A percentile compares a stretch with the other conserved stretches of the same genome.
Evolutionary conservation across 2,329 filamentous ascomycete genomes (phyloP).

Genomic region (Botryotinia globosa): DNA sequence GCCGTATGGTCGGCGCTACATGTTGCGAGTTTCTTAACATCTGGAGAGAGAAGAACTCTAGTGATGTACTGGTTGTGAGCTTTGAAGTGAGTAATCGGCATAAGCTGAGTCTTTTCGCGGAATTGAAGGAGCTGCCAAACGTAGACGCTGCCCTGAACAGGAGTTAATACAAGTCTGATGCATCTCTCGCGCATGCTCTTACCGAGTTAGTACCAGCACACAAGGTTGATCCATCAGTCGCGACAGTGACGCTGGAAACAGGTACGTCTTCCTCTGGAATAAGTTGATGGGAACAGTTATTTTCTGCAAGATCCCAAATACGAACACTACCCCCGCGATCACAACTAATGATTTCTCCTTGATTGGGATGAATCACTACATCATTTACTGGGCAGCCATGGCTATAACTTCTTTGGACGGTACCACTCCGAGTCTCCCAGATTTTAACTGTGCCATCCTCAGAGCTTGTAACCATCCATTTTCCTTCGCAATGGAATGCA

Average conservation of each 20-base stretch:
- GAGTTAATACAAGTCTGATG: conserved; percentile 13
- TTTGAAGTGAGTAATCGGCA: conserved; percentile 69
- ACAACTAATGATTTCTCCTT: conserved; percentile 96
- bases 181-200: conserved; percentile 36
- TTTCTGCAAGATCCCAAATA: conserved; percentile 96
- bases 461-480: conserved; percentile 99
- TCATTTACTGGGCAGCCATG: conserved; percentile 91
- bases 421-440: conserved; percentile 38
- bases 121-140: conserved; percentile 88
- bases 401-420: conserved; percentile 85
- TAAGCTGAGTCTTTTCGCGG: conserved; percentile 64
- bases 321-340: conserved; percentile 89
- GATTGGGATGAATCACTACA: conserved; percentile 98
- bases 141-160: conserved; percentile 83
- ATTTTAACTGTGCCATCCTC: conserved; percentile 68
- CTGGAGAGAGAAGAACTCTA: conserved; percentile 69
- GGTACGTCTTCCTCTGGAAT: conserved; percentile 95
- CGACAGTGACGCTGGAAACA: conserved; percentile 91
- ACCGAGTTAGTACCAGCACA: conserved; percentile 92
- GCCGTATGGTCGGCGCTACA: conserved; percentile 78
- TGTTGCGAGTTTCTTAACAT: conserved; percentile 71
- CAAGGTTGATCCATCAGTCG: conserved; percentile 86
- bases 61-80: conserved; percentile 73
- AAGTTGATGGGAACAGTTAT: conserved; percentile 92
- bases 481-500: conserved; percentile 96